phyloP scores from a whole-genome alignment of 169 alveolate species.

The Plasmodium relictum region DNA sequence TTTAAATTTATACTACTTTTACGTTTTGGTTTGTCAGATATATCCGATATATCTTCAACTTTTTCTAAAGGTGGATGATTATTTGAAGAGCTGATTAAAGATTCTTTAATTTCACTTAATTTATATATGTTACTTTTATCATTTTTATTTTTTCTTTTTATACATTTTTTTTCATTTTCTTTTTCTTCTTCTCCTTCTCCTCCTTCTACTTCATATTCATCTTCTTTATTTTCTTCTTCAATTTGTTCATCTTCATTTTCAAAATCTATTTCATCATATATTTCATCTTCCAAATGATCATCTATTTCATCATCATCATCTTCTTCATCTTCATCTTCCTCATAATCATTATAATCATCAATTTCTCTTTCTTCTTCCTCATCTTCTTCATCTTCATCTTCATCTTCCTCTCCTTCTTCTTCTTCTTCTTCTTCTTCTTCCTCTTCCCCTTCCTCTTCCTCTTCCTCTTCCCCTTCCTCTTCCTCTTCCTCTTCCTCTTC shows the following conservation, averaged over 20 bases:
- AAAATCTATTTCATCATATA: not conserved
- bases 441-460: not conserved
- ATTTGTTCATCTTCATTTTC: not conserved
- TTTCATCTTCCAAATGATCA: not conserved
- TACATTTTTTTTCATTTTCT: not conserved
- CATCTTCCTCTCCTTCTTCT: not conserved
- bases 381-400: not conserved
- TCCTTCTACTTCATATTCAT: not conserved
- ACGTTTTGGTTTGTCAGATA: slow-evolving; percentile 8
- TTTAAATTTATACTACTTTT: slow-evolving; percentile 9
- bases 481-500: not conserved
- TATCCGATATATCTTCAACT: not conserved
- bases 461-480: not conserved
- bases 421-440: not conserved
- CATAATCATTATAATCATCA: not conserved
- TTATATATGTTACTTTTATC: slow-evolving; percentile 4
- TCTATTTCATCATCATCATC: not conserved
- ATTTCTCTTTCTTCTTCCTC: not conserved
- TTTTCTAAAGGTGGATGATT: slow-evolving; percentile 6
- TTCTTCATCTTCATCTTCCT: not conserved
- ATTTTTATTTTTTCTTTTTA: slow-evolving; percentile 6
- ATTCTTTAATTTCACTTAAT: slow-evolving; percentile 30
- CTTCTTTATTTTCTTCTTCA: not conserved
- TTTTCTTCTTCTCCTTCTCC: slow-evolving; percentile 9
- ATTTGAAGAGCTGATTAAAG: not conserved